A percentile compares a stretch with the other conserved stretches of the same genome.
phyloP scores from a whole-genome alignment of 768 basidiomycete species.

The Mycena amicta region DNA sequence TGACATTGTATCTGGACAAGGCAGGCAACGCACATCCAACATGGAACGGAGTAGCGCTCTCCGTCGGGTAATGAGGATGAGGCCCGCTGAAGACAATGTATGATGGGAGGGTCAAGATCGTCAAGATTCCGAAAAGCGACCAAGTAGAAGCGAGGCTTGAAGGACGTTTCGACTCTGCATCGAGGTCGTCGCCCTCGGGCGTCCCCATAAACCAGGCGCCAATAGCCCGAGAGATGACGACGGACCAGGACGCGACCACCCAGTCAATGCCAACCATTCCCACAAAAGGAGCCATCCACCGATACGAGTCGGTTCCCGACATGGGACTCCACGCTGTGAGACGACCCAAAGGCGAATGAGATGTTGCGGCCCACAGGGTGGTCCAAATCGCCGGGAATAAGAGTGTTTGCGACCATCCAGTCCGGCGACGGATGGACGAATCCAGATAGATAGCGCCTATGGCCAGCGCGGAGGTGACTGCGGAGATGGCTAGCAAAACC shows the following conservation, averaged over 20 bases:
- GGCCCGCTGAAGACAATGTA: constrained; percentile 39
- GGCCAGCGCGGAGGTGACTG: constrained; percentile 46
- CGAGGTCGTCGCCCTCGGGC: constrained; percentile 24
- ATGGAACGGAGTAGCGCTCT: constrained; percentile 52
- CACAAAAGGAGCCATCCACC: constrained; percentile 60
- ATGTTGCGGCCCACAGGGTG: constrained; percentile 55
- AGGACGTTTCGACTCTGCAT: constrained; percentile 10
- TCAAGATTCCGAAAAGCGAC: constrained; percentile 43
- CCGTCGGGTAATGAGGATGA: constrained; percentile 25
- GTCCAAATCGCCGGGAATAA: constrained; percentile 76
- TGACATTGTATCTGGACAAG: constrained; percentile 41
- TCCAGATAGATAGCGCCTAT: constrained; percentile 43
- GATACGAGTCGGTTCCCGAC: constrained; percentile 53
- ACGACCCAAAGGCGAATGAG: constrained; percentile 65
- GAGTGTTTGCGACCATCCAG: constrained; percentile 47
- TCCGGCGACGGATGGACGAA: constrained; percentile 34
- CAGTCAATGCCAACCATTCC: constrained; percentile 72
- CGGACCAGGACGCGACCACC: constrained; percentile 76
- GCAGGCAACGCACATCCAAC: constrained; percentile 73
- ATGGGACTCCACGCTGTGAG: constrained; percentile 74
- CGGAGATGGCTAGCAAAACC: constrained; percentile 45
- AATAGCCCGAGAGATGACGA: constrained; percentile 56
- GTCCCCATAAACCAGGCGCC: constrained; percentile 60
- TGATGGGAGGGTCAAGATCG: constrained; percentile 58
- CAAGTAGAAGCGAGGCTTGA: constrained; percentile 30